Percentiles rank a stretch among this genome's conserved stretches.
phyloP scores from a whole-genome alignment of 2,329 filamentous ascomycete species.

The Aspergillus sp. region DNA sequence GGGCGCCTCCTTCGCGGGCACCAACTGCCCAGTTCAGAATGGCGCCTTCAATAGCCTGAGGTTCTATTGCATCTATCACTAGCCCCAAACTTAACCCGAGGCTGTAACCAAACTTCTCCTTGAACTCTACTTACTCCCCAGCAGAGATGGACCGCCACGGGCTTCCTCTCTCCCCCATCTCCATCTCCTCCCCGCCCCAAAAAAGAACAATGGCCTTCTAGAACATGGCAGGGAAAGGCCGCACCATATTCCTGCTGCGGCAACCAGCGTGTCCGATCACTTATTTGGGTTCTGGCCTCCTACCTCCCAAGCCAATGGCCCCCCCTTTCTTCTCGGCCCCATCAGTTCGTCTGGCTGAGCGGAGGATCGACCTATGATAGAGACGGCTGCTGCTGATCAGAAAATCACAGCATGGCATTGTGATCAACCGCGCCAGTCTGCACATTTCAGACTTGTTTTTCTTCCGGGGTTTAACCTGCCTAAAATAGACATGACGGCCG shows the following conservation, averaged over 20 bases:
- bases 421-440: background rate
- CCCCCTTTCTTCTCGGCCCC: conserved; percentile 7
- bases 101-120: background rate
- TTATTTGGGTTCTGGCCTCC: background rate
- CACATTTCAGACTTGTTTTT: background rate
- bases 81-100: conserved; percentile 3
- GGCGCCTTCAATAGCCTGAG: conserved; percentile 21
- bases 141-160: background rate
- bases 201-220: conserved; percentile 9
- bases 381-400: background rate
- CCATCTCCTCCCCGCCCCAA: background rate
- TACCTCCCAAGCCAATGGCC: background rate
- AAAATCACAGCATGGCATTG: background rate
- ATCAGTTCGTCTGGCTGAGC: conserved; percentile 10
- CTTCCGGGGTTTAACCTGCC: conserved; percentile 7
- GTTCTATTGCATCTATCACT: conserved; percentile 19
- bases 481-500: conserved; percentile 14
- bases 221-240: conserved; percentile 6
- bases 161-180: background rate
- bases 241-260: conserved; percentile 7
- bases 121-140: background rate
- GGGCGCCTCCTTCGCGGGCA: background rate
- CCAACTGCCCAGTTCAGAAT: conserved; percentile 16
- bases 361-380: conserved; percentile 19
- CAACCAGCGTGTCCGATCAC: conserved; percentile 2